These are phyloP conservation scores for Penicillium occitanis DNA, from an alignment of 2,329 filamentous ascomycete species.

Conservation along the genomic window DNA sequence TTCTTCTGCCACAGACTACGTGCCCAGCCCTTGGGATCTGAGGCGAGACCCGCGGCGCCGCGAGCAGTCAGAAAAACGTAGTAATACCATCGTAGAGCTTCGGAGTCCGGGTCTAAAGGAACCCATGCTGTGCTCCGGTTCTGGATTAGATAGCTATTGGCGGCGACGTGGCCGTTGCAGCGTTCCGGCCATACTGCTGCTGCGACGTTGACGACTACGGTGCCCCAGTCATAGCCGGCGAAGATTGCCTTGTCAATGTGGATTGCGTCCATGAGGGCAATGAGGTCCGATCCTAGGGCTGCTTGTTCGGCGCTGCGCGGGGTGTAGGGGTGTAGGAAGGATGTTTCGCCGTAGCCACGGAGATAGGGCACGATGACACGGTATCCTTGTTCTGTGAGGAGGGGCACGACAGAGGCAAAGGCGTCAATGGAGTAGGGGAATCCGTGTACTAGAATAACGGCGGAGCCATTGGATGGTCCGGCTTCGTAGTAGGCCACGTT, in stretches of 20 bases:
- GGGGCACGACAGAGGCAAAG: slow-evolving; percentile 27
- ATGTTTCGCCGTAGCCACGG: slow-evolving; percentile 30
- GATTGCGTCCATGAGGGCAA: slow-evolving; percentile 29
- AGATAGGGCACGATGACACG: slow-evolving; percentile 32
- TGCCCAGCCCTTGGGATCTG: slow-evolving; percentile 25
- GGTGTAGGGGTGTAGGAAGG: slow-evolving; percentile 25
- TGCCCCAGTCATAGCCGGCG: slow-evolving; percentile 34
- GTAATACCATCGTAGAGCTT: slow-evolving; percentile 30
- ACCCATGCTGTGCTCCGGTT: slow-evolving; percentile 26
- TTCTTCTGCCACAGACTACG: slow-evolving; percentile 28
- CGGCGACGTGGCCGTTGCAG: slow-evolving; percentile 28
- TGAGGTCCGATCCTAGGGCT: slow-evolving; percentile 28
- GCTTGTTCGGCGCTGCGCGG: slow-evolving; percentile 31
- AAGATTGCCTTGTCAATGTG: slow-evolving; percentile 29
- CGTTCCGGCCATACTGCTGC: slow-evolving; percentile 31
- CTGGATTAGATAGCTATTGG: slow-evolving; percentile 24
- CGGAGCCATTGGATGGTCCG: slow-evolving; percentile 19
- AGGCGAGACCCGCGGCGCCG: slow-evolving; percentile 24
- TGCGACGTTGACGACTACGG: slow-evolving; percentile 27
- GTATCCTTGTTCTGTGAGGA: slow-evolving; percentile 25
- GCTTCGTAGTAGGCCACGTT: slow-evolving; percentile 14
- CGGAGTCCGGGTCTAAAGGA: slow-evolving; percentile 23
- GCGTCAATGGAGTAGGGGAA: slow-evolving; percentile 31
- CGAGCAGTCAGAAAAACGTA: slow-evolving; percentile 29
- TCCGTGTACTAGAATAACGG: slow-evolving; percentile 30